Conservation (phyloP, 1,139 yeast genomes). For the Scheffersomyces cryptocercus region DNA sequence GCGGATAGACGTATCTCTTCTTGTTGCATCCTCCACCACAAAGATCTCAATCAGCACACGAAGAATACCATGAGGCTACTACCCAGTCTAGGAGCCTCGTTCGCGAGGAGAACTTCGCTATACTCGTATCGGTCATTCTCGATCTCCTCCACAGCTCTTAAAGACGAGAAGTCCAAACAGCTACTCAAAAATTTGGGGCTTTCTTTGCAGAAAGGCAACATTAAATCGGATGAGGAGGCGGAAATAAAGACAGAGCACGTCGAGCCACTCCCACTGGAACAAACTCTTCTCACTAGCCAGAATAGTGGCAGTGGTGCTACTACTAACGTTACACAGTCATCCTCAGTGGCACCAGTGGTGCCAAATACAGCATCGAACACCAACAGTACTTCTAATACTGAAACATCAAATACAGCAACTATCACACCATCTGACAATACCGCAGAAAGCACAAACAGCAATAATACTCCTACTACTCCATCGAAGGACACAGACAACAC, state of each 20-base stretch:
- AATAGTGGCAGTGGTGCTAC: background rate
- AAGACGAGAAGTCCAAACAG: conserved; percentile 29
- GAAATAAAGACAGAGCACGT: background rate
- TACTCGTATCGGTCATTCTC: no score
- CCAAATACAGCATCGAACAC: background rate
- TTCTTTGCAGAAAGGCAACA: conserved; percentile 31
- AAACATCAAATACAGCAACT: background rate
- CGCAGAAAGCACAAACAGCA: background rate
- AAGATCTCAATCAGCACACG: no score
- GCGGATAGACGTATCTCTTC: no score
- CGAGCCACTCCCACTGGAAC: background rate
- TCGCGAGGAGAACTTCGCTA: no score
- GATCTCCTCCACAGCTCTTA: conserved; percentile 3
- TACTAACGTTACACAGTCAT: background rate
- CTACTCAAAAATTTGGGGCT: conserved; percentile 29
- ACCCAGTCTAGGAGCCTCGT: no score
- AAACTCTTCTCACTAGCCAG: background rate
- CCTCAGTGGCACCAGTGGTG: background rate
- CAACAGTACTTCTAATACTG: background rate
- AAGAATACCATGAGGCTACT: no score
- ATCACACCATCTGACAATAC: background rate
- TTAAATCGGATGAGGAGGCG: conserved; percentile 17
- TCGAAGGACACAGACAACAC: background rate
- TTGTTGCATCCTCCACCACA: no score
- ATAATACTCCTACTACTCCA: background rate